A percentile compares a stretch with the other conserved stretches of the same genome.
These are phyloP conservation scores for Xylaria digitata DNA, from an alignment of 2,329 filamentous ascomycete genomes.

Conservation along the genomic window DNA sequence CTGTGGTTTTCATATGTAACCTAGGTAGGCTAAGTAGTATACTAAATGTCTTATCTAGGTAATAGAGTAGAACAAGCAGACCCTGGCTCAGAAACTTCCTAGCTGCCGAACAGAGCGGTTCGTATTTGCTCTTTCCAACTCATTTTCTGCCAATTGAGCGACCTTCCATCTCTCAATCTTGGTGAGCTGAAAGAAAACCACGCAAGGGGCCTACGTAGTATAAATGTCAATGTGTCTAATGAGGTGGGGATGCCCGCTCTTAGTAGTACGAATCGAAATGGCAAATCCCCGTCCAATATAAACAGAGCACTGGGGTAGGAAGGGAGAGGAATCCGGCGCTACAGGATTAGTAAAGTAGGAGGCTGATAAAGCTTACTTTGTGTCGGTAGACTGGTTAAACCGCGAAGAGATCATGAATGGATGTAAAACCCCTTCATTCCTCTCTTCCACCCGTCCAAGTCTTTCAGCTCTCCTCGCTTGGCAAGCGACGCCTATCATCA, in stretches of 20 bases:
- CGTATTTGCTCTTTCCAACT: neutral
- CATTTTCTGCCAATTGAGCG: neutral
- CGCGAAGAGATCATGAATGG: neutral
- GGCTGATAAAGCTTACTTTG: no score
- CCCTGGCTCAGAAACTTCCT: no score
- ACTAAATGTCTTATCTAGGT: no score
- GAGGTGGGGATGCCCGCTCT: neutral
- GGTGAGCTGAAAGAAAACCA: no score
- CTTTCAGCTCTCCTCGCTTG: neutral
- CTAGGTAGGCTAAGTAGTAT: no score
- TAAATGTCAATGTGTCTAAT: no score
- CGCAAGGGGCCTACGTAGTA: no score
- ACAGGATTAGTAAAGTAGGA: slow-evolving; percentile 27
- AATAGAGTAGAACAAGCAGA: no score
- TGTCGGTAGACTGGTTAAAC: neutral
- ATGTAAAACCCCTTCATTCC: neutral
- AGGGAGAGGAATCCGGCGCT: slow-evolving; percentile 22
- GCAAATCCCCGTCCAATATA: slow-evolving; percentile 2
- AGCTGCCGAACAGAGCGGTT: no score
- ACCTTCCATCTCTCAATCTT: no score
- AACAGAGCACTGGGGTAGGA: neutral
- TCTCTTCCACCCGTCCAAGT: neutral
- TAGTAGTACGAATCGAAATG: neutral
- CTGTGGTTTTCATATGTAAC: no score
- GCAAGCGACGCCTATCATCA: neutral